These are phyloP conservation scores for Erucastrum elatum DNA, from an alignment of 345 rosid genomes.

Conservation along the genomic window DNA sequence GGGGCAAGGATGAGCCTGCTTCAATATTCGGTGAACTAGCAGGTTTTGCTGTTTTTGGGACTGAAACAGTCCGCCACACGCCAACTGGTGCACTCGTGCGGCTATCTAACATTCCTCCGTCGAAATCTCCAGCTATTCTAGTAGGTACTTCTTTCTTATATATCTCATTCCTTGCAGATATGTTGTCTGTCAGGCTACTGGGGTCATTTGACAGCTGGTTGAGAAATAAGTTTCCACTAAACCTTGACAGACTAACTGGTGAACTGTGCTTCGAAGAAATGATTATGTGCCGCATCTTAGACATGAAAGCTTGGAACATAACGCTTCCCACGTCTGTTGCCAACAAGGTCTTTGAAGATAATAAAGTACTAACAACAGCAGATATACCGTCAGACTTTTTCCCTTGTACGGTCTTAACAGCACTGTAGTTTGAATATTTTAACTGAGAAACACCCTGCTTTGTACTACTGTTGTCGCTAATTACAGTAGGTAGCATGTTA, in stretches of 20 bases:
- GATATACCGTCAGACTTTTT: constrained; percentile 51
- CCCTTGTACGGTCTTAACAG: constrained; percentile 53
- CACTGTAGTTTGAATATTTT: constrained; percentile 55
- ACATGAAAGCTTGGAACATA: constrained; percentile 89
- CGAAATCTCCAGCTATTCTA: constrained; percentile 90
- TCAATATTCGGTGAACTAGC: constrained; percentile 68
- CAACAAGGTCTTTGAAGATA: constrained; percentile 62
- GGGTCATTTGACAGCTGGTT: constrained; percentile 76
- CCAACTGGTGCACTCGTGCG: constrained; percentile 84
- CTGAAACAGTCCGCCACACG: constrained; percentile 95
- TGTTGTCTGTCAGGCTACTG: constrained; percentile 70
- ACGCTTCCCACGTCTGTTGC: constrained; percentile 89
- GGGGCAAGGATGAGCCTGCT: constrained; percentile 65
- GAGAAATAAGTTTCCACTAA: constrained; percentile 54
- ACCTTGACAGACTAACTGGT: constrained; percentile 60
- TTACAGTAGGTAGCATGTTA: constrained; percentile 45
- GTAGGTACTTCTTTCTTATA: constrained; percentile 94
- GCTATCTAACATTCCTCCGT: constrained; percentile 76
- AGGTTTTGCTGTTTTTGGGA: constrained; percentile 75
- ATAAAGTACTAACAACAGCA: constrained; percentile 55
- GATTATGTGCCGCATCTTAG: constrained; percentile 75
- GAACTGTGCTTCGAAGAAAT: constrained; percentile 49
- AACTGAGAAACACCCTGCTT: constrained; percentile 53
- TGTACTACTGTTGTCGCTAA: constrained; percentile 46
- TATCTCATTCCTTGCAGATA: constrained; percentile 70